Conservation (phyloP, 78 protist species). For the Goniomonas avonlea region DNA sequence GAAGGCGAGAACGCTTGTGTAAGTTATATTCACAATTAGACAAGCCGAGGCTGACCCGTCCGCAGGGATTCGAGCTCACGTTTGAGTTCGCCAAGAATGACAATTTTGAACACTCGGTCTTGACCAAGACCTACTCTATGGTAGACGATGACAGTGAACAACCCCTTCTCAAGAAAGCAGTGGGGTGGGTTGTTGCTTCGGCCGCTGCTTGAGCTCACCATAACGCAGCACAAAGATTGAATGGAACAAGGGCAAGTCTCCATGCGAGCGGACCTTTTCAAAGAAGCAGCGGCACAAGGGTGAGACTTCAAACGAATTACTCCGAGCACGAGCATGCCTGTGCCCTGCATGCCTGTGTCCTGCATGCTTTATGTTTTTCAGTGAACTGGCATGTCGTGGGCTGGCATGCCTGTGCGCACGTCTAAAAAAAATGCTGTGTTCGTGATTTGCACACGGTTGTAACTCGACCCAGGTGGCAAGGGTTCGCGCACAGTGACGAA, state of each 20-base stretch:
- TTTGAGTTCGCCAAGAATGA: constrained; percentile 43
- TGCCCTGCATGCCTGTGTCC: too few species aligned
- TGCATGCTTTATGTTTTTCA: too few species aligned
- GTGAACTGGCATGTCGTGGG: too few species aligned
- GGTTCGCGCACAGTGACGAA: background rate
- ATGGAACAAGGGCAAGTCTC: constrained; percentile 30
- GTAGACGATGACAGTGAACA: background rate
- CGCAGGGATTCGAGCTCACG: constrained; percentile 39
- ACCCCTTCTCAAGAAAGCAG: constrained; percentile 11
- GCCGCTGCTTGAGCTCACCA: background rate
- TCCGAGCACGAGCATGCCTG: too few species aligned
- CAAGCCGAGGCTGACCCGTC: background rate
- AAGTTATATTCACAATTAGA: too few species aligned
- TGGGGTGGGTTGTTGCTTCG: constrained; percentile 3
- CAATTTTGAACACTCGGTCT: constrained; percentile 37
- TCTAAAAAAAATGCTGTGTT: too few species aligned
- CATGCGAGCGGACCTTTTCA: background rate
- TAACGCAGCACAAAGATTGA: constrained; percentile 19
- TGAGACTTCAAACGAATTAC: too few species aligned
- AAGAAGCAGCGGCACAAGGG: constrained; percentile 41
- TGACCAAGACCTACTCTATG: constrained; percentile 50
- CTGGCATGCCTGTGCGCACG: too few species aligned
- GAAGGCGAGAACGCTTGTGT: too few species aligned
- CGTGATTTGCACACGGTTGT: too few species aligned
- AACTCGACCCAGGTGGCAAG: too few species aligned